Base-by-base conservation (phyloP, 1,284 basidiomycete species). In the Boletellus sp. region DNA sequence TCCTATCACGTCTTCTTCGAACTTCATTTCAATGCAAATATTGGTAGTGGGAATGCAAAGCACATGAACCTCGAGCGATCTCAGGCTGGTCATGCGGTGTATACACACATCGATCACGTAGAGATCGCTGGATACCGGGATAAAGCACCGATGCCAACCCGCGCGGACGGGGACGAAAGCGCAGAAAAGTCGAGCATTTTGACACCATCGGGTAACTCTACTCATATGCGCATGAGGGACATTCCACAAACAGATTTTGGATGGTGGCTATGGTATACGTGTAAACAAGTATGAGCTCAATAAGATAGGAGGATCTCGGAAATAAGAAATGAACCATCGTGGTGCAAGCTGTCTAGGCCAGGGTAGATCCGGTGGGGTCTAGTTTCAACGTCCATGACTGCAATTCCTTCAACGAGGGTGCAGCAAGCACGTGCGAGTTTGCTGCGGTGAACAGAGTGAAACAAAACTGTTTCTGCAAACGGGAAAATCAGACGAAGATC, bases 361-460 rank as follows among this genome's bases (percentile, higher is more conserved):
- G 69, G 58, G 50, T 60, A 41, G 77, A 70, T 60, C 86, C 79
- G 58, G 87, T 90, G 47, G 89, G 89, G 70, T 91, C 89, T 59
- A 91, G 71, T 69, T 89, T 91, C 55, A 78, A 76, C 61, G 82
- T 85, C 92, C 92, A 95, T 63, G 84, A 80, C 58, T 84, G 83
- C 53, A 92, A 76, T 65, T 96, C 93, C 71, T 90, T 93, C 55
- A 76, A 70, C 60, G 76, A 90, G 5, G 83, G 79, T 33, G 93
- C 91, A 28, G 89, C 86, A 15, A 95, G 78, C 35, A 91, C 89
- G 72, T 93, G 89, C 32, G 91, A 93, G 68, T 96, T 95, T 11
- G 89, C 90, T 16, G 89, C 78, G 4, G 93, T 93, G 71, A 92
- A 95, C 37, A 95, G 78, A 11, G 90, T 93, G 70, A 95, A 94